These are phyloP conservation scores for Friedmanniomyces simplex DNA, from an alignment of 495 filamentous ascomycete genomes.

Conservation along the genomic window DNA sequence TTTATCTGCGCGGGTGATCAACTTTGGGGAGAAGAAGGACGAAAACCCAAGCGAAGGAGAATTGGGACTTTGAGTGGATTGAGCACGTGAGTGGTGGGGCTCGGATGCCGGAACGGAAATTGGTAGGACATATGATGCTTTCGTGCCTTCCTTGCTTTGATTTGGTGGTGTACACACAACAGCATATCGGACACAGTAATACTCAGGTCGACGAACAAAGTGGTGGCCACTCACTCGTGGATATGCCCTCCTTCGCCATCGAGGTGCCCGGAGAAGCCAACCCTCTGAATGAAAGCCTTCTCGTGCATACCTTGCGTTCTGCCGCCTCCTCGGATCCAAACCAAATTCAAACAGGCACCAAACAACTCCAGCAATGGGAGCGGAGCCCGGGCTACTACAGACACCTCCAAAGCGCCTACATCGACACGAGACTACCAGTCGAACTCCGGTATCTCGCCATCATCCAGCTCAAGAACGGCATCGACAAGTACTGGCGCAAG, in stretches of 20 bases:
- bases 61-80: too few species aligned
- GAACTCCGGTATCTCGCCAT: slow-evolving; percentile 80
- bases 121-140: background rate
- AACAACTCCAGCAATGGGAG: slow-evolving; percentile 84
- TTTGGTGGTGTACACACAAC: background rate
- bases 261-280: slow-evolving; percentile 52
- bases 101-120: background rate
- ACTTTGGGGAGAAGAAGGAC: slow-evolving; percentile 1
- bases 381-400: slow-evolving; percentile 60
- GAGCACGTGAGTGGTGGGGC: background rate
- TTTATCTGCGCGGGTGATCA: slow-evolving; percentile 16
- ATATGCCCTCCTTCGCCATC: slow-evolving; percentile 26
- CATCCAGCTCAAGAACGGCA: slow-evolving; percentile 90
- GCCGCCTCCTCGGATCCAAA: slow-evolving; percentile 65
- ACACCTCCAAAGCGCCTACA: slow-evolving; percentile 64
- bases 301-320: slow-evolving; percentile 59
- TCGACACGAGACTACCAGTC: slow-evolving; percentile 61
- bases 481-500: slow-evolving; percentile 87
- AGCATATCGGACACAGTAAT: too few species aligned
- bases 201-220: too few species aligned
- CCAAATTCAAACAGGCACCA: slow-evolving; percentile 65
- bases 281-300: slow-evolving; percentile 52
- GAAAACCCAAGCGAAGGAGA: too few species aligned
- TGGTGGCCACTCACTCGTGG: too few species aligned
- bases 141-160: background rate